These are phyloP conservation scores for Prunus armeniaca DNA, from an alignment of 306 rosid species.

Conservation along the genomic window DNA sequence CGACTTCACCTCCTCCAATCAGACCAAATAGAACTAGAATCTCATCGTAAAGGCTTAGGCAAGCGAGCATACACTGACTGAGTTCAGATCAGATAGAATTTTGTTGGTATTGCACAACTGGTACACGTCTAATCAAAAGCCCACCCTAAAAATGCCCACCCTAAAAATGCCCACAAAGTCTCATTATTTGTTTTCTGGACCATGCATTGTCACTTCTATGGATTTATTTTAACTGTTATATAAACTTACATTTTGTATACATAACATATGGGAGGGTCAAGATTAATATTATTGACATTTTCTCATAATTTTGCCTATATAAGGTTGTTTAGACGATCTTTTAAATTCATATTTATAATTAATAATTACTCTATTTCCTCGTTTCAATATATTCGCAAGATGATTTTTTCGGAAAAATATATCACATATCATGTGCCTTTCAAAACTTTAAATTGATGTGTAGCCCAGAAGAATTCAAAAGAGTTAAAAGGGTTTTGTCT, in stretches of 20 bases:
- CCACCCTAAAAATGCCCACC: neutral
- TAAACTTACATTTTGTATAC: no score
- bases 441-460: neutral
- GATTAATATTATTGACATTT: no score
- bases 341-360: no score
- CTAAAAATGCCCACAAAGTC: neutral
- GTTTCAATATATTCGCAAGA: no score
- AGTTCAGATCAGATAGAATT: neutral
- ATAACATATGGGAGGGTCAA: no score
- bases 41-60: neutral
- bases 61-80: no score
- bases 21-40: neutral
- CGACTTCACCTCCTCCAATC: neutral
- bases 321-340: no score
- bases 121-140: neutral
- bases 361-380: fast-evolving
- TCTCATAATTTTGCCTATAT: no score
- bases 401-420: neutral
- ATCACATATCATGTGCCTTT: neutral
- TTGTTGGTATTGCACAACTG: neutral
- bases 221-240: no score
- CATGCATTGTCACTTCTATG: no score
- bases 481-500: neutral
- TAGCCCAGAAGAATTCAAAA: neutral
- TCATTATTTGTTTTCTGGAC: neutral